These are phyloP conservation scores for Tylopilus cervinicoccineus DNA, from an alignment of 768 basidiomycete species.

Conservation along the genomic window DNA sequence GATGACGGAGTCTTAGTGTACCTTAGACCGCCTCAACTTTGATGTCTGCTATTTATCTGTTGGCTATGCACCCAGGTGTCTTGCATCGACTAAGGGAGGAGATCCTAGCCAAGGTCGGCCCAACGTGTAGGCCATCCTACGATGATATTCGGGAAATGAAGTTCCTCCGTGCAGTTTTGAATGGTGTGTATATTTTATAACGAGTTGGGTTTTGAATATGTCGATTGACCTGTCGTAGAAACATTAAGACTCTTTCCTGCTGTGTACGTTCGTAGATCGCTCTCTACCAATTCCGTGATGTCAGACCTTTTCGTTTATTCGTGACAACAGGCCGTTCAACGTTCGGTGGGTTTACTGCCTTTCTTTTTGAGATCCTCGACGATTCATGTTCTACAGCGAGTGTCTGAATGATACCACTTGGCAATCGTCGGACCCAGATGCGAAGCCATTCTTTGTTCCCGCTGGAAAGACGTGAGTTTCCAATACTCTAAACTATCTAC, in stretches of 20 bases:
- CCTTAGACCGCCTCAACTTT: conserved; percentile 41
- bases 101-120: conserved; percentile 36
- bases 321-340: conserved; percentile 30
- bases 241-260: conserved; percentile 33
- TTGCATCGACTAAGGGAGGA: conserved; percentile 40
- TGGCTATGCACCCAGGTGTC: conserved; percentile 44
- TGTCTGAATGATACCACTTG: conserved; percentile 23
- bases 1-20: background rate
- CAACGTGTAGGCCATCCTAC: conserved; percentile 33
- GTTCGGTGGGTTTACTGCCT: conserved; percentile 20
- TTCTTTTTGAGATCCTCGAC: background rate
- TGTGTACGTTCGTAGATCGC: conserved; percentile 19
- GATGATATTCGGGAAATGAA: conserved; percentile 43
- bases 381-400: conserved; percentile 9
- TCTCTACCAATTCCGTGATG: background rate
- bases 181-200: conserved; percentile 29
- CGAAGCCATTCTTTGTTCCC: conserved; percentile 30
- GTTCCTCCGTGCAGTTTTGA: conserved; percentile 41
- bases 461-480: conserved; percentile 17
- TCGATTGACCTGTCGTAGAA: conserved; percentile 16
- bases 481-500: background rate
- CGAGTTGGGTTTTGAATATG: too few relatives aligned
- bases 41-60: conserved; percentile 43
- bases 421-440: conserved; percentile 17
- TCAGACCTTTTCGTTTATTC: too few relatives aligned